Evolutionary conservation across 768 basidiomycete species (phyloP).

Genomic region (Suillus bovinus): DNA sequence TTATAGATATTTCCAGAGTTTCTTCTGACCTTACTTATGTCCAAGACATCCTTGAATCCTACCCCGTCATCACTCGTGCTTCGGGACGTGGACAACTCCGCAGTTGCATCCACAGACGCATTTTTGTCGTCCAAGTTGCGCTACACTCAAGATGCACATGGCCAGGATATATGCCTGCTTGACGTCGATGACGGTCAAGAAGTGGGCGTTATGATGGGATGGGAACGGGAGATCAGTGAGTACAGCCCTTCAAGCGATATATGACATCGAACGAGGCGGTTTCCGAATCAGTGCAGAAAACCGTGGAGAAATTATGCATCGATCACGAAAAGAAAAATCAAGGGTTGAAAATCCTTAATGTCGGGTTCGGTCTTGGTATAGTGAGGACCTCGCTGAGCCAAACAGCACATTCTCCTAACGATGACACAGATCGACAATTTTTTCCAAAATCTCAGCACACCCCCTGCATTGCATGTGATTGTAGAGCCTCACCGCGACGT

Average conservation of each 20-base stretch:
- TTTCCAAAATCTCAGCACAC: slow-evolving; percentile 64
- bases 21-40: slow-evolving; percentile 62
- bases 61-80: slow-evolving; percentile 40
- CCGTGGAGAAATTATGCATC: slow-evolving; percentile 63
- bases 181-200: slow-evolving; percentile 63
- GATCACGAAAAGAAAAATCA: slow-evolving; percentile 45
- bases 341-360: slow-evolving; percentile 74
- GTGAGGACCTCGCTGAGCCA: slow-evolving; percentile 40
- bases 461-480: slow-evolving; percentile 79
- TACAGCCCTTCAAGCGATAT: slow-evolving; percentile 7
- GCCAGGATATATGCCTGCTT: slow-evolving; percentile 82
- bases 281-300: slow-evolving; percentile 61
- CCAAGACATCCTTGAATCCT: slow-evolving; percentile 34
- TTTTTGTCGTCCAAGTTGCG: slow-evolving; percentile 73
- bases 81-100: slow-evolving; percentile 51
- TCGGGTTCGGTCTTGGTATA: slow-evolving; percentile 95
- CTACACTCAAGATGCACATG: slow-evolving; percentile 67
- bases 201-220: slow-evolving; percentile 99
- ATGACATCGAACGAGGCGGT: slow-evolving; percentile 24
- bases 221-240: slow-evolving; percentile 84
- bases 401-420: slow-evolving; percentile 10
- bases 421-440: slow-evolving; percentile 71
- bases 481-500: slow-evolving; percentile 95
- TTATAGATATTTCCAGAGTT: slow-evolving; percentile 51
- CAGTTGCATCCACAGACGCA: slow-evolving; percentile 59